A percentile compares a stretch with the other conserved stretches of the same genome.
phyloP scores from a whole-genome alignment of 2,329 filamentous ascomycete species.

The Cryphonectria radicalis region DNA sequence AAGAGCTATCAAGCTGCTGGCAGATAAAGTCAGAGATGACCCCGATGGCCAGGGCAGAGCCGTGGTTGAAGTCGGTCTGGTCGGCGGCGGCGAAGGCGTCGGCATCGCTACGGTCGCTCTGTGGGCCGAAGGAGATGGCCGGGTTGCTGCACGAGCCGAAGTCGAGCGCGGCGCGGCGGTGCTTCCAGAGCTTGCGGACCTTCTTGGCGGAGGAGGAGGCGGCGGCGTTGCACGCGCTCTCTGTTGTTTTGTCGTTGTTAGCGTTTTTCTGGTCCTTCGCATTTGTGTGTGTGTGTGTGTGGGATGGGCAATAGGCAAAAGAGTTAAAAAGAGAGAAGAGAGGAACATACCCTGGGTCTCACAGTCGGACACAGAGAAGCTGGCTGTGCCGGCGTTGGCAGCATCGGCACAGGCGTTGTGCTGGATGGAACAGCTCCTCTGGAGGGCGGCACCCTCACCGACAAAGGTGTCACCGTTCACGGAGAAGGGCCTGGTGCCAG shows the following conservation, averaged over 20 bases:
- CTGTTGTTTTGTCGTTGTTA: conserved; percentile 12
- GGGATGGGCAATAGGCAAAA: no score
- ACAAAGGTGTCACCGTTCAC: conserved; percentile 62
- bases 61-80: conserved; percentile 53
- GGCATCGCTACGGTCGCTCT: conserved; percentile 53
- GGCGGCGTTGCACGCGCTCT: conserved; percentile 42
- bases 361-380: conserved; percentile 46
- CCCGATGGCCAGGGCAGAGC: conserved; percentile 47
- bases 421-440: conserved; percentile 55
- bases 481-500: conserved; percentile 47
- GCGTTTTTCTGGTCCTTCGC: background rate
- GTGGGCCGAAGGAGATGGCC: conserved; percentile 52
- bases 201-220: conserved; percentile 32
- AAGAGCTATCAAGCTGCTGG: conserved; percentile 41
- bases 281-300: background rate
- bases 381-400: conserved; percentile 48
- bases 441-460: conserved; percentile 48
- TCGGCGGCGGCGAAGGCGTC: conserved; percentile 46
- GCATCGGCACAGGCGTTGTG: conserved; percentile 55
- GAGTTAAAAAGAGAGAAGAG: no score
- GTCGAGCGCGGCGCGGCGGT: conserved; percentile 38
- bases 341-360: conserved; percentile 40
- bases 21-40: conserved; percentile 46
- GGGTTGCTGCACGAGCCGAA: conserved; percentile 54
- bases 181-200: conserved; percentile 32